Evolutionary conservation across 441 rosid genomes (phyloP).

Genomic region (Pelargonium cotyledonis): DNA sequence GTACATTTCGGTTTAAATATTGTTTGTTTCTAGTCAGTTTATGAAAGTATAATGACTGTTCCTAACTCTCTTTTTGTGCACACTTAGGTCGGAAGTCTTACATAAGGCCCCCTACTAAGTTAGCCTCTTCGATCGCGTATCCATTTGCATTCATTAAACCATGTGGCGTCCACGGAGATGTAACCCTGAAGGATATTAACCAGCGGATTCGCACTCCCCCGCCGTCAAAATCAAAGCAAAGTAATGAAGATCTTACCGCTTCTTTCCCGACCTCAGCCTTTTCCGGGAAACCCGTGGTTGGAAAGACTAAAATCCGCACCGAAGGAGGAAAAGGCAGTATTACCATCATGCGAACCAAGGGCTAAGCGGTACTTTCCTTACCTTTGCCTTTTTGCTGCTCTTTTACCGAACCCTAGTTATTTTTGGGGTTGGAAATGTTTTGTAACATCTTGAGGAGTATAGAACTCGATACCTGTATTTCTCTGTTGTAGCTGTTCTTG

Average conservation of each 20-base stretch:
- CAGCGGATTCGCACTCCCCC: slow-evolving; percentile 66
- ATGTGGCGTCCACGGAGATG: slow-evolving; percentile 74
- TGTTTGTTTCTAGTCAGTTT: no score
- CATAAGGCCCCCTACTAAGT: slow-evolving; percentile 48
- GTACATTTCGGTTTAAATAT: no score
- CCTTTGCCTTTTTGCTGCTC: background rate
- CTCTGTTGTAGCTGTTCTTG: no score
- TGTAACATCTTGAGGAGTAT: background rate
- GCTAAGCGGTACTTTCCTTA: slow-evolving; percentile 26
- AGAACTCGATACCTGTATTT: background rate
- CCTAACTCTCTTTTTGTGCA: background rate
- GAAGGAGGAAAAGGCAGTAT: slow-evolving; percentile 98
- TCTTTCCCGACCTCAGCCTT: slow-evolving; percentile 82
- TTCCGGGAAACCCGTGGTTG: slow-evolving; percentile 96
- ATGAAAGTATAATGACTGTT: background rate
- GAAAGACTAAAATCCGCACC: slow-evolving; percentile 85
- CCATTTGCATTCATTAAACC: slow-evolving; percentile 96
- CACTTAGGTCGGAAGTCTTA: slow-evolving; percentile 62
- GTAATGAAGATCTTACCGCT: slow-evolving; percentile 36
- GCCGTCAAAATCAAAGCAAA: slow-evolving; percentile 43
- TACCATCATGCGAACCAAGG: slow-evolving; percentile 90
- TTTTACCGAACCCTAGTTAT: background rate
- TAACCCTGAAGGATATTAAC: slow-evolving; percentile 90
- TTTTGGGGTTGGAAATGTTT: background rate
- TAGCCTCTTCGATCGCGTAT: slow-evolving; percentile 68